Conservation (phyloP, 805 yeast species). For the Hanseniaspora singularis region DNA sequence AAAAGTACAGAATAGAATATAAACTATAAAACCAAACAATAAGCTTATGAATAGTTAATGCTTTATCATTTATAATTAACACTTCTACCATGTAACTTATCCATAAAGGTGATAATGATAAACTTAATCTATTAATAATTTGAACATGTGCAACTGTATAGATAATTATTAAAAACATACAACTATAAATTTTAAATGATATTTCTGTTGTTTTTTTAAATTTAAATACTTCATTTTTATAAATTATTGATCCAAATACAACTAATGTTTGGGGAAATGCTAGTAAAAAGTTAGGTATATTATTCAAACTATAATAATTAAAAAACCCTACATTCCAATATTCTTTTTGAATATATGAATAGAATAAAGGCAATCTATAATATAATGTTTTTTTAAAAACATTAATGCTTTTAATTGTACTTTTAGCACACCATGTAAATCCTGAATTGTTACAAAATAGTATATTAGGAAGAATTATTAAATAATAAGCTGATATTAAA, state of each 20-base stretch:
- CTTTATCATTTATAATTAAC: constrained; percentile 9
- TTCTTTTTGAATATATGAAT: constrained; percentile 56
- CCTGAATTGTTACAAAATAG: not conserved
- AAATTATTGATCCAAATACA: constrained; percentile 7
- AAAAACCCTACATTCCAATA: constrained; percentile 84
- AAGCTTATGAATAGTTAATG: not conserved
- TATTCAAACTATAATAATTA: constrained; percentile 68
- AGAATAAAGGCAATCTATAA: constrained; percentile 33
- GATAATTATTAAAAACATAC: not conserved
- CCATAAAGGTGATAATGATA: constrained; percentile 57
- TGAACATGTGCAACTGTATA: constrained; percentile 62
- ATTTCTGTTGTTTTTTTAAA: too few species aligned
- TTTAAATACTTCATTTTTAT: too few species aligned
- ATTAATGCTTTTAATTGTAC: not conserved
- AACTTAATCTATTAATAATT: constrained; percentile 64
- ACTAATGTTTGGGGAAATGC: constrained; percentile 55
- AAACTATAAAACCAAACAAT: constrained; percentile 27
- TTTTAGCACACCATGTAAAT: constrained; percentile 3
- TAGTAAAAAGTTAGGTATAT: constrained; percentile 70
- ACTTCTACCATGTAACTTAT: constrained; percentile 50
- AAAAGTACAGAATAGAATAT: constrained; percentile 51
- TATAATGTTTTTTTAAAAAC: not conserved
- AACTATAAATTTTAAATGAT: not conserved
- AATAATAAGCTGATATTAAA: not conserved
- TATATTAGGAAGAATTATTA: not conserved